Evolutionary conservation across 2,329 filamentous ascomycete species (phyloP), one percentile per base, ranked within the genome.

Genomic region (Claviceps arundinis): DNA sequence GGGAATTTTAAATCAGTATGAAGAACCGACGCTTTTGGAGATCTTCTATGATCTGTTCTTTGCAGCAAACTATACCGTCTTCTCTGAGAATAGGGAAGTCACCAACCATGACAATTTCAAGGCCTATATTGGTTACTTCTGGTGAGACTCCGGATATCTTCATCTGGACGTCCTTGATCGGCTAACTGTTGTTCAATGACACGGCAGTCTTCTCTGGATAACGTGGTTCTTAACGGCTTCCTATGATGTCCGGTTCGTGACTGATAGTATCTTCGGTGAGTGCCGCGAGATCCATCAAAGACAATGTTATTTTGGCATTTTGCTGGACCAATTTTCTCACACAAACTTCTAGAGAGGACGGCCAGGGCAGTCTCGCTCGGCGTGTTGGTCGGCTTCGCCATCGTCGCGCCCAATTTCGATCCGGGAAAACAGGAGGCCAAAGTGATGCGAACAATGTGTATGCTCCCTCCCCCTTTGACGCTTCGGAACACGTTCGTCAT

Each of bases 171-270:
- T 22, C 17, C 1, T 11, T 17, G 3, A 19, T 1, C 19, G 9
- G 17, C 17, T 22, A 22, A 47, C n/a, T 8, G 19, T 37, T 2
- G 19, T 37, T 2, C 34, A 5, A 37, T 14, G n/a, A 5, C 26
- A 9, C 7, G 26, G 17, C n/a, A 71, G 75, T 22, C 69, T 85
- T 17, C 68, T 85, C 5, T 85, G 81, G 82, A 76, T 82, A 54
- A 84, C 78, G n/a, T 85, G 82, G 82, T 73, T 84, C 38, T 71
- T 82, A 54, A 76, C 80, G 24, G 74, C 75, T 7, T 66, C 85
- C 1, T 84, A 81, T 62, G 82, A 86, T 63, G 76, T 85, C 38
- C 79, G 82, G 0, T 85, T 83, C 61, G 74, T 78, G 1, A 72
- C 77, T 24, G 82, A 86, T 62, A 81, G 76, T 41, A 69, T 85